phyloP scores from a whole-genome alignment of 352 stramenopile species.

The Phytophthora chlamydospora region DNA sequence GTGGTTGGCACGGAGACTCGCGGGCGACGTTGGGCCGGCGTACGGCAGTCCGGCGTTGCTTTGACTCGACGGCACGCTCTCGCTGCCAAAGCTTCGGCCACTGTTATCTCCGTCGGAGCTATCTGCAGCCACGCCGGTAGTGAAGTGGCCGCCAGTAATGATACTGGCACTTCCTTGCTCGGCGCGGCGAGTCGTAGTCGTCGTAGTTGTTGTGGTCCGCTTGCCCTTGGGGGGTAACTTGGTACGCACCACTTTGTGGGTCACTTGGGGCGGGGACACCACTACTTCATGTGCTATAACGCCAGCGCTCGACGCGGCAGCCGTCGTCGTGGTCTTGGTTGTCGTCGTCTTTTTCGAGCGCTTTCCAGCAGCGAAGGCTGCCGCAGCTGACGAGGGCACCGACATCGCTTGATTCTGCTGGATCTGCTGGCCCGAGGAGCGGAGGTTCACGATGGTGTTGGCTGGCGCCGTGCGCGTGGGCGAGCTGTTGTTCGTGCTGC shows the following conservation, averaged over 20 bases:
- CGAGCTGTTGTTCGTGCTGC: conserved; percentile 28
- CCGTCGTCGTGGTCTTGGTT: conserved; percentile 22
- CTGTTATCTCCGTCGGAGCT: conserved; percentile 19
- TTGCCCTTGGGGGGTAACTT: conserved; percentile 28
- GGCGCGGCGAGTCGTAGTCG: conserved; percentile 23
- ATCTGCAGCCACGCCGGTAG: not conserved
- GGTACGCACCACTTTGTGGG: conserved; percentile 26
- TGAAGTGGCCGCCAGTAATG: not conserved
- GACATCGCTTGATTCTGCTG: conserved; percentile 20
- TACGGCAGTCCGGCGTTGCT: conserved; percentile 12
- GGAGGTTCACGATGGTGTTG: conserved; percentile 33
- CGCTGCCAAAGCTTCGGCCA: conserved; percentile 9
- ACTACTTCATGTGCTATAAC: conserved; percentile 22
- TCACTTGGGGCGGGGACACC: conserved; percentile 25
- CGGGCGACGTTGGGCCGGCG: conserved; percentile 17
- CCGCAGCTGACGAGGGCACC: conserved; percentile 9
- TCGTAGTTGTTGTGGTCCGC: conserved; percentile 21
- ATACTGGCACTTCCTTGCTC: conserved; percentile 13
- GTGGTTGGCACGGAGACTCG: conserved; percentile 19
- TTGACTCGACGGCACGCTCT: conserved; percentile 16
- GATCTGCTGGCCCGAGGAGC: conserved; percentile 1
- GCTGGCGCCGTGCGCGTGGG: conserved; percentile 18
- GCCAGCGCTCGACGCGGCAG: conserved; percentile 10
- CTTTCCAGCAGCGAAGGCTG: conserved; percentile 17
- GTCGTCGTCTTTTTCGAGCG: conserved; percentile 22